These are phyloP conservation scores for Picochlorum sp. DNA, from an alignment of 139 green algal genomes.

Conservation along the genomic window DNA sequence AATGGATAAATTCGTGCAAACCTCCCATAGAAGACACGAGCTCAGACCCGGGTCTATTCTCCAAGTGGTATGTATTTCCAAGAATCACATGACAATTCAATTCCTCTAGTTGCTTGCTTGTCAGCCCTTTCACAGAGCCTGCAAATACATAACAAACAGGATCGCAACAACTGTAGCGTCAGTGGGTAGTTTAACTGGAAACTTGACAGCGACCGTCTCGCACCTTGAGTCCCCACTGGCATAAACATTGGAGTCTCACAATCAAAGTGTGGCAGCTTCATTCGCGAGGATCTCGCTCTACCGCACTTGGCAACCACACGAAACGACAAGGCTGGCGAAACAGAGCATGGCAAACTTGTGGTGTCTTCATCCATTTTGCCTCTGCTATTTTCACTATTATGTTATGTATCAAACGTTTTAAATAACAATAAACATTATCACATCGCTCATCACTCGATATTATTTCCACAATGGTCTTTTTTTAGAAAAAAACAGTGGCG, in stretches of 20 bases:
- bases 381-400: neutral
- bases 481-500: too few species aligned
- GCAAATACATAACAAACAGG: conserved; percentile 3
- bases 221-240: conserved; percentile 93
- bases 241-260: conserved; percentile 97
- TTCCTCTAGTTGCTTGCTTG: conserved; percentile 59
- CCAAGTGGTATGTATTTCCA: conserved; percentile 87
- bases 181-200: neutral
- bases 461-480: too few species aligned
- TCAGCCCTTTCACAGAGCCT: conserved; percentile 74
- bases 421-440: too few species aligned
- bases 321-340: conserved; percentile 30
- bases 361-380: neutral
- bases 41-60: conserved; percentile 53
- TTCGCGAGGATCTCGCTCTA: conserved; percentile 47
- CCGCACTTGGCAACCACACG: conserved; percentile 61
- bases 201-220: neutral
- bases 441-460: too few species aligned
- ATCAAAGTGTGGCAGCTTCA: conserved; percentile 77
- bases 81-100: conserved; percentile 83
- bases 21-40: conserved; percentile 67
- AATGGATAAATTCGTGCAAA: conserved; percentile 89
- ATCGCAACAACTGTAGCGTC: too few species aligned
- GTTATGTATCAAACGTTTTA: neutral
- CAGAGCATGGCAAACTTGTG: conserved; percentile 6